Conservation (phyloP, 2,329 filamentous ascomycete species). For the Aureobasidium sp. region DNA sequence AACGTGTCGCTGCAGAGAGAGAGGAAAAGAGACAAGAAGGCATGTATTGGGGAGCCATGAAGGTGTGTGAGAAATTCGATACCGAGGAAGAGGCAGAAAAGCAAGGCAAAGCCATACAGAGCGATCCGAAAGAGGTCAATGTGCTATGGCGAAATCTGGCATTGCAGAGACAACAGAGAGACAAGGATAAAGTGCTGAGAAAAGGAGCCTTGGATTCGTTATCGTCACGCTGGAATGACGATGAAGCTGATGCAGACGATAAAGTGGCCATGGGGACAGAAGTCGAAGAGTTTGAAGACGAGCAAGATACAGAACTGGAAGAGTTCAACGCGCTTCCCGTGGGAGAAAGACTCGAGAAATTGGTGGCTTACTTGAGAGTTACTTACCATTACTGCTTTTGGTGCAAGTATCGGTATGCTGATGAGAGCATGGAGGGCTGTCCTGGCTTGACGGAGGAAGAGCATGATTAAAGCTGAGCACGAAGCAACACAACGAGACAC, state of each 20-base stretch:
- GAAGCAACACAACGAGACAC: too few relatives aligned
- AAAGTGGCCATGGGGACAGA: constrained; percentile 60
- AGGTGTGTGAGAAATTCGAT: constrained; percentile 70
- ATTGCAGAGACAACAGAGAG: constrained; percentile 58
- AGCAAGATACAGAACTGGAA: constrained; percentile 68
- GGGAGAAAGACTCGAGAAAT: constrained; percentile 55
- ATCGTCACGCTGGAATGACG: constrained; percentile 55
- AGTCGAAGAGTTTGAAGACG: constrained; percentile 53
- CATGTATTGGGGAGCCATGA: constrained; percentile 69
- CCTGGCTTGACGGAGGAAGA: constrained; percentile 84
- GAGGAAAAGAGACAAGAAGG: constrained; percentile 61
- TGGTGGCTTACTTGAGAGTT: constrained; percentile 63
- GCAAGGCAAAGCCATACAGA: not conserved
- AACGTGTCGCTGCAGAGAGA: constrained; percentile 60
- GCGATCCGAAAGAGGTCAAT: constrained; percentile 45
- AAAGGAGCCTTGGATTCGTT: constrained; percentile 60
- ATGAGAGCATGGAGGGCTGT: constrained; percentile 73
- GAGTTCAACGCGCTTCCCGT: constrained; percentile 65
- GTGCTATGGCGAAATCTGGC: constrained; percentile 73
- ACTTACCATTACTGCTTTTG: constrained; percentile 85
- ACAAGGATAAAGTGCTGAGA: constrained; percentile 58
- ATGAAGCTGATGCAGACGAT: constrained; percentile 65
- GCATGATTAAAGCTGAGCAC: constrained; percentile 41
- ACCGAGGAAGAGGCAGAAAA: constrained; percentile 37
- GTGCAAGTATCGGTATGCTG: constrained; percentile 79